Conservation (phyloP, 1,284 basidiomycete species). For the Quambalaria eucalypti region DNA sequence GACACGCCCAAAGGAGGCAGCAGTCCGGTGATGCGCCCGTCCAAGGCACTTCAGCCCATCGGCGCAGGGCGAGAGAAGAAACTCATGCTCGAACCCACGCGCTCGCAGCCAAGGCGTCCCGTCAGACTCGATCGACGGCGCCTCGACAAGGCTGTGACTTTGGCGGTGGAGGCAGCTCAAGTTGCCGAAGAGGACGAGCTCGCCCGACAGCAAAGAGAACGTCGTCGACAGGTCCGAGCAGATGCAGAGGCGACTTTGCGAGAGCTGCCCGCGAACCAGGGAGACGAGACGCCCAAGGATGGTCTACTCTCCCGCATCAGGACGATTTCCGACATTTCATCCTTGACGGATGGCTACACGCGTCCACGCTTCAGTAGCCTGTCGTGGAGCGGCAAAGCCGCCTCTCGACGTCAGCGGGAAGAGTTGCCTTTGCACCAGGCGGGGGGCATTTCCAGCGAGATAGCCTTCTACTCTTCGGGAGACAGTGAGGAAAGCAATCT, state of each 20-base stretch:
- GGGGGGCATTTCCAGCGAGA: neutral
- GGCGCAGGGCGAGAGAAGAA: neutral
- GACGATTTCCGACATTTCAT: neutral
- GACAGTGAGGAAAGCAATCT: neutral
- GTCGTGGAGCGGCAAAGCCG: too few relatives aligned
- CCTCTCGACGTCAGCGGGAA: too few relatives aligned
- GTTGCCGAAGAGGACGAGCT: slow-evolving; percentile 26
- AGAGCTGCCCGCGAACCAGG: too few relatives aligned
- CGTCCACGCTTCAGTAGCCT: neutral
- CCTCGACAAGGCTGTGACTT: slow-evolving; percentile 25
- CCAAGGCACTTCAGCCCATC: neutral
- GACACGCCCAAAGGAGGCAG: neutral
- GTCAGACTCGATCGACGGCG: slow-evolving; percentile 19
- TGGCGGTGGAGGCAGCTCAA: slow-evolving; percentile 28
- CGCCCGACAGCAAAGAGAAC: slow-evolving; percentile 12
- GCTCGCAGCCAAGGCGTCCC: slow-evolving; percentile 6
- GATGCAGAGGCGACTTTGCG: too few relatives aligned
- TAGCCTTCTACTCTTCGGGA: neutral
- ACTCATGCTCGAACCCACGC: too few relatives aligned
- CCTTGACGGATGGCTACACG: neutral
- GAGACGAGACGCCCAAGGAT: neutral
- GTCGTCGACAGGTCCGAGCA: neutral
- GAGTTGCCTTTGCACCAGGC: neutral
- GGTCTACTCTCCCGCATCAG: neutral
- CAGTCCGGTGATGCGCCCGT: too few relatives aligned